phyloP scores from a whole-genome alignment of 2,329 filamentous ascomycete species.

The Hysterium pulicare region DNA sequence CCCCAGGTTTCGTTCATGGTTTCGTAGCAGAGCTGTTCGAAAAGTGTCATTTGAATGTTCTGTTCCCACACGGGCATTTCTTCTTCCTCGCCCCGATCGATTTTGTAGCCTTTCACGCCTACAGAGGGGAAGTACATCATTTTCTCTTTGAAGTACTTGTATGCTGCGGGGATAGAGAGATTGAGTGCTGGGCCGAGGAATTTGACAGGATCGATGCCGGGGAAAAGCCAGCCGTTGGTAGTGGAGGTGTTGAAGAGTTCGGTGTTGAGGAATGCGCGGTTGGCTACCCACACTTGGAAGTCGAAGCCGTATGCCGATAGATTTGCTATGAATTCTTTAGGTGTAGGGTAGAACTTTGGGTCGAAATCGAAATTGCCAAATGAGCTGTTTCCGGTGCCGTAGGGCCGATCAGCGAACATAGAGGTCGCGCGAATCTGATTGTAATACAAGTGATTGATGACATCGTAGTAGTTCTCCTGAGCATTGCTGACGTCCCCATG shows the following conservation, averaged over 20 bases:
- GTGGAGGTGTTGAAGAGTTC: constrained; percentile 30
- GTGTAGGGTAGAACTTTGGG: constrained; percentile 29
- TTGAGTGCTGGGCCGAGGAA: constrained; percentile 35
- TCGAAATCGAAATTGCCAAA: constrained; percentile 40
- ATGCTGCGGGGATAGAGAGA: constrained; percentile 35
- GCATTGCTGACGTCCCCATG: constrained; percentile 30
- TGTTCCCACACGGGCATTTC: constrained; percentile 38
- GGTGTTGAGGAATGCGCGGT: constrained; percentile 32
- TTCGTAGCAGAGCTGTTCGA: constrained; percentile 30
- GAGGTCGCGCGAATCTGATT: constrained; percentile 31
- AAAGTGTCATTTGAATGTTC: constrained; percentile 34
- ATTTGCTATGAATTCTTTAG: constrained; percentile 29
- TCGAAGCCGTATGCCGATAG: constrained; percentile 31
- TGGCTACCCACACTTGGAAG: constrained; percentile 38
- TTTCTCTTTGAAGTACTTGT: constrained; percentile 30
- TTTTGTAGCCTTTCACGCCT: constrained; percentile 39
- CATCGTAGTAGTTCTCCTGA: constrained; percentile 34
- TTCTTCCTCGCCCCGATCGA: constrained; percentile 39
- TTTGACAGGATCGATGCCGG: constrained; percentile 19
- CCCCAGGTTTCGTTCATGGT: constrained; percentile 32
- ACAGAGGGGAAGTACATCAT: constrained; percentile 29
- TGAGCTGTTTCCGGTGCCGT: constrained; percentile 27
- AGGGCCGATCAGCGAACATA: constrained; percentile 34
- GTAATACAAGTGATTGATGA: constrained; percentile 29
- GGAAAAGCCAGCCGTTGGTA: constrained; percentile 31